Percentiles rank a stretch among this genome's conserved stretches.
phyloP scores from a whole-genome alignment of 352 stramenopile genomes.

The Stramenopiles sp. region DNA sequence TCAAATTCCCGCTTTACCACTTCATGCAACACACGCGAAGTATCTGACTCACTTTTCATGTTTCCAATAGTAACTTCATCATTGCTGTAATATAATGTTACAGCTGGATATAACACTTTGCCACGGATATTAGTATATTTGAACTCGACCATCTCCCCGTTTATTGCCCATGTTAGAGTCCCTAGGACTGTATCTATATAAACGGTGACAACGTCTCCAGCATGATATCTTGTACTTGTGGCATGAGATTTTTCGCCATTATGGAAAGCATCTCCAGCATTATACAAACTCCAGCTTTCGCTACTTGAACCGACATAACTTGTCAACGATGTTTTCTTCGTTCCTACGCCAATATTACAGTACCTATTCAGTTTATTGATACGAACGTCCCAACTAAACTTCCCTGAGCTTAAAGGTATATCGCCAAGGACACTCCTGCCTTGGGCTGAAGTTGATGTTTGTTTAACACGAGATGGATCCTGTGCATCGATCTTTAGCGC shows the following conservation, averaged over 20 bases:
- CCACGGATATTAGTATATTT: slow-evolving; percentile 12
- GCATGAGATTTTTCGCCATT: not conserved
- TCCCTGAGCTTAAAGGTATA: not conserved
- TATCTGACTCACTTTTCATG: not conserved
- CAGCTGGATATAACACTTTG: slow-evolving; percentile 1
- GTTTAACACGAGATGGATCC: slow-evolving; percentile 4
- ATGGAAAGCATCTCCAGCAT: not conserved
- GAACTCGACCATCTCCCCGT: not conserved
- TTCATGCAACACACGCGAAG: not conserved
- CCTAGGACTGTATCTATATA: slow-evolving; percentile 6
- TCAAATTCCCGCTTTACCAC: not conserved
- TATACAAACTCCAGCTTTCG: slow-evolving; percentile 2
- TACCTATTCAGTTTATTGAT: slow-evolving; percentile 5
- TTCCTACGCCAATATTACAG: not conserved
- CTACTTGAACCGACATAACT: not conserved
- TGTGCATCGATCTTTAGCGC: not conserved
- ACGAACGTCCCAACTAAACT: not conserved
- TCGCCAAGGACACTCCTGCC: not conserved
- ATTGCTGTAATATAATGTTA: not conserved
- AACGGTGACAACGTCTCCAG: not conserved
- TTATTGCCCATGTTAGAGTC: not conserved
- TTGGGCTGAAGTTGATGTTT: not conserved
- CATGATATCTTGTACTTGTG: not conserved
- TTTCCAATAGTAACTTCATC: not conserved
- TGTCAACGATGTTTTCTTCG: not conserved